A percentile compares a stretch with the other conserved stretches of the same genome.
Conservation (phyloP, 768 basidiomycete species). For the Auriscalpium vulgare region DNA sequence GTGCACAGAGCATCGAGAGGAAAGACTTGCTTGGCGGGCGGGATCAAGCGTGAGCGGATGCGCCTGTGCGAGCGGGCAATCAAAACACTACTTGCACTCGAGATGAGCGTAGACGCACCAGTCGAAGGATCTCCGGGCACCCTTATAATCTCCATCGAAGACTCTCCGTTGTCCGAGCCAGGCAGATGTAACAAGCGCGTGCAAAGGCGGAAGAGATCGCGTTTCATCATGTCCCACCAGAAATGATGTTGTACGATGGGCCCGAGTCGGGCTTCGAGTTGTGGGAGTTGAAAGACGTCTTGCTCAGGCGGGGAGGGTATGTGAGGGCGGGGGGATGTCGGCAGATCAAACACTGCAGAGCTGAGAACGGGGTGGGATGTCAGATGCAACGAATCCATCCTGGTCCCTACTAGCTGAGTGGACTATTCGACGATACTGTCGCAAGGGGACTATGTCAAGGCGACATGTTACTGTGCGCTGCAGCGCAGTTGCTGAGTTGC, state of each 20-base stretch:
- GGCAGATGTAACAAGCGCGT: slow-evolving; percentile 79
- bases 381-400: too few species aligned
- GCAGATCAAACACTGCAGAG: slow-evolving; percentile 72
- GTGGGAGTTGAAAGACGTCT: slow-evolving; percentile 6
- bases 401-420: too few species aligned
- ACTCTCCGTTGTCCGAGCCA: slow-evolving; percentile 93
- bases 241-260: slow-evolving; percentile 65
- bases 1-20: slow-evolving; percentile 66
- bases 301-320: slow-evolving; percentile 1
- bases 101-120: slow-evolving; percentile 34
- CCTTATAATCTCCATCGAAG: slow-evolving; percentile 89
- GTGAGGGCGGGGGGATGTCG: slow-evolving; percentile 28
- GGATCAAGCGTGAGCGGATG: slow-evolving; percentile 85
- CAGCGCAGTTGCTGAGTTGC: too few species aligned
- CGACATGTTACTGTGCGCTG: too few species aligned
- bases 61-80: slow-evolving; percentile 39
- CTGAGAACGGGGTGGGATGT: slow-evolving; percentile 11
- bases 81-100: neutral
- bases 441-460: too few species aligned
- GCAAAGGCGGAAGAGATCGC: slow-evolving; percentile 82
- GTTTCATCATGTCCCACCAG: slow-evolving; percentile 94
- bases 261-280: slow-evolving; percentile 1
- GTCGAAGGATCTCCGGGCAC: slow-evolving; percentile 84
- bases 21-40: slow-evolving; percentile 46
- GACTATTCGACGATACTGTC: too few species aligned